These are phyloP conservation scores for Kwoniella europaea DNA, from an alignment of 768 basidiomycete genomes.

Conservation along the genomic window DNA sequence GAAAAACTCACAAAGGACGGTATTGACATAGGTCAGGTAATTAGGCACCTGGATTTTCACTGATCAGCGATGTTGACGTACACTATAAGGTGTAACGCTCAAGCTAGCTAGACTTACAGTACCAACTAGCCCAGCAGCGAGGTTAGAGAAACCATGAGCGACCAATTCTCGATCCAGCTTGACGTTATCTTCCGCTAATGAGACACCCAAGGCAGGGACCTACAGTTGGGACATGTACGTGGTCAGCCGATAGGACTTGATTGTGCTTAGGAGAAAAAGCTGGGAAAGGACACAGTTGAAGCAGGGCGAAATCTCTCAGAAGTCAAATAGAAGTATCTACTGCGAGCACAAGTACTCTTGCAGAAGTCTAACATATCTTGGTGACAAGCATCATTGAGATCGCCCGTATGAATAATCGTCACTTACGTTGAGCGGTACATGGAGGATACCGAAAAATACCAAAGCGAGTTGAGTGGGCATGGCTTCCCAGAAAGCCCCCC, in stretches of 20 bases:
- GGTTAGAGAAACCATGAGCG: conserved; percentile 88
- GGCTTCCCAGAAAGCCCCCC: conserved; percentile 74
- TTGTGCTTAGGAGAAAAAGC: neutral
- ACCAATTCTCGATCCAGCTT: conserved; percentile 92
- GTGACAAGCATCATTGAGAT: conserved; percentile 16
- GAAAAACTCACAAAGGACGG: conserved; percentile 56
- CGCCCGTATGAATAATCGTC: neutral
- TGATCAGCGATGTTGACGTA: neutral
- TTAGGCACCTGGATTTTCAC: conserved; percentile 61
- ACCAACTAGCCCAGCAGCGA: conserved; percentile 77
- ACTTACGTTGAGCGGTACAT: conserved; percentile 57
- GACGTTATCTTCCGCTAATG: conserved; percentile 79
- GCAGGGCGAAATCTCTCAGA: neutral
- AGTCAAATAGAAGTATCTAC: conserved; percentile 10
- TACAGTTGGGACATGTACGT: conserved; percentile 67
- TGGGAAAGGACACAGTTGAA: neutral
- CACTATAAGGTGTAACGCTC: too few relatives aligned
- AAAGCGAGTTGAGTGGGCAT: conserved; percentile 93
- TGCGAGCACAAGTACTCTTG: conserved; percentile 8
- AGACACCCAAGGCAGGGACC: conserved; percentile 90
- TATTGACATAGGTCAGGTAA: conserved; percentile 71
- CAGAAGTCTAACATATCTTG: conserved; percentile 19
- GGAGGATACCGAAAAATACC: conserved; percentile 60
- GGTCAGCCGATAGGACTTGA: neutral
- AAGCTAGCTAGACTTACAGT: conserved; percentile 63